Evolutionary conservation across 2,329 filamentous ascomycete genomes (phyloP).

Genomic region (Phaeosphaeria sp.): DNA sequence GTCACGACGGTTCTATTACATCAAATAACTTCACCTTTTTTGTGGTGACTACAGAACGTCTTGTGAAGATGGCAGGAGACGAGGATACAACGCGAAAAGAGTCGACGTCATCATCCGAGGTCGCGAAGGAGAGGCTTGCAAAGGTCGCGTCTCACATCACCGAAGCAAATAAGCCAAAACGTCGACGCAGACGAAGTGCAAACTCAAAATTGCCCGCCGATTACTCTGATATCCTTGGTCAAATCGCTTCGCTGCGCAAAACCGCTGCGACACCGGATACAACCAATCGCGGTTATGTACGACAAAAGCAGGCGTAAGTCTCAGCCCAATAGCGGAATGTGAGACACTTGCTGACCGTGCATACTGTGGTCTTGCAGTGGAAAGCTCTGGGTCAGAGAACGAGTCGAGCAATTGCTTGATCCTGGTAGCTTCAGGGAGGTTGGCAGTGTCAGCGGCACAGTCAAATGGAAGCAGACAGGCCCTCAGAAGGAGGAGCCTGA

Average conservation of each 20-base stretch:
- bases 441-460: slow-evolving; percentile 66
- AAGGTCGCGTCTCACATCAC: slow-evolving; percentile 57
- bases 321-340: background rate
- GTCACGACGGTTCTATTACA: background rate
- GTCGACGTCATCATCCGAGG: slow-evolving; percentile 21
- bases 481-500: slow-evolving; percentile 55
- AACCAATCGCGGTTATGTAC: slow-evolving; percentile 64
- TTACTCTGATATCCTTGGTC: slow-evolving; percentile 67
- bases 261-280: slow-evolving; percentile 64
- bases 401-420: slow-evolving; percentile 66
- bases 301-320: slow-evolving; percentile 62
- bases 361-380: slow-evolving; percentile 41
- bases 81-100: slow-evolving; percentile 19
- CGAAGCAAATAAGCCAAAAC: slow-evolving; percentile 44
- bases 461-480: slow-evolving; percentile 62
- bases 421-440: slow-evolving; percentile 64
- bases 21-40: background rate
- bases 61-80: slow-evolving; percentile 32
- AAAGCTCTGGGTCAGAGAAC: slow-evolving; percentile 70
- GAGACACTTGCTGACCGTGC: background rate
- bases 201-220: slow-evolving; percentile 61
- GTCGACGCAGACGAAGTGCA: slow-evolving; percentile 43
- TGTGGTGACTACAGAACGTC: background rate
- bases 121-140: slow-evolving; percentile 53
- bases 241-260: slow-evolving; percentile 59